phyloP scores from a whole-genome alignment of 2,329 filamentous ascomycete genomes.

The Phymatotrichopsis omnivora region DNA sequence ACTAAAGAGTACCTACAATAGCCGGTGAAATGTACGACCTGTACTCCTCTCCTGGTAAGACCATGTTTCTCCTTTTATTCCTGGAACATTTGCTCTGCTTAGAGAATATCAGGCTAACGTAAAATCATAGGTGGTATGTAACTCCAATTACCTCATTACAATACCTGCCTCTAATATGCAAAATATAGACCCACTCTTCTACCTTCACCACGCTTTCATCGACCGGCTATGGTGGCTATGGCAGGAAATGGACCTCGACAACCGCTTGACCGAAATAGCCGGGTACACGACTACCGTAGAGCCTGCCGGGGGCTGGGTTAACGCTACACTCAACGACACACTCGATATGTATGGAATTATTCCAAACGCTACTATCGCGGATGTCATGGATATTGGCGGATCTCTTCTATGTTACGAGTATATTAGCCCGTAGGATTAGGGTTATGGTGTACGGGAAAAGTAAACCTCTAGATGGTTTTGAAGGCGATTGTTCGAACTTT shows the following conservation, averaged over 20 bases:
- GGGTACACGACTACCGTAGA: slow-evolving; percentile 10
- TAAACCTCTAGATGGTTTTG: no score
- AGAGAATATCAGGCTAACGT: no score
- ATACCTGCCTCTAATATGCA: not conserved
- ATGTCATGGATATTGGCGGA: slow-evolving; percentile 33
- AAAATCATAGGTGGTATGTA: not conserved
- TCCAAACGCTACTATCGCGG: slow-evolving; percentile 27
- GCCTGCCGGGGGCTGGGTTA: slow-evolving; percentile 13
- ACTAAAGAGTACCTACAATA: no score
- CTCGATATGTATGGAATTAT: slow-evolving; percentile 32
- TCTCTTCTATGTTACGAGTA: slow-evolving; percentile 31
- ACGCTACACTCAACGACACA: slow-evolving; percentile 30
- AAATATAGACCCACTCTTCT: slow-evolving; percentile 27
- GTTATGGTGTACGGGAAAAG: no score
- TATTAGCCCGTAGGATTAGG: no score
- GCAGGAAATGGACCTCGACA: slow-evolving; percentile 32
- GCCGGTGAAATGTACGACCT: slow-evolving; percentile 10
- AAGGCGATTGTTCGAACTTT: no score
- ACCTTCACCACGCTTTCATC: slow-evolving; percentile 26
- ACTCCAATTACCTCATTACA: not conserved
- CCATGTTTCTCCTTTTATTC: no score
- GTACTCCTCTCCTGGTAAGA: slow-evolving; percentile 32
- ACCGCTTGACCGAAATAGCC: slow-evolving; percentile 13
- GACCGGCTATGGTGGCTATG: slow-evolving; percentile 27
- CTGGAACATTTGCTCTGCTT: no score